Evolutionary conservation across 805 yeast species (phyloP).

Genomic region (Zygoascus bituminiphila): DNA sequence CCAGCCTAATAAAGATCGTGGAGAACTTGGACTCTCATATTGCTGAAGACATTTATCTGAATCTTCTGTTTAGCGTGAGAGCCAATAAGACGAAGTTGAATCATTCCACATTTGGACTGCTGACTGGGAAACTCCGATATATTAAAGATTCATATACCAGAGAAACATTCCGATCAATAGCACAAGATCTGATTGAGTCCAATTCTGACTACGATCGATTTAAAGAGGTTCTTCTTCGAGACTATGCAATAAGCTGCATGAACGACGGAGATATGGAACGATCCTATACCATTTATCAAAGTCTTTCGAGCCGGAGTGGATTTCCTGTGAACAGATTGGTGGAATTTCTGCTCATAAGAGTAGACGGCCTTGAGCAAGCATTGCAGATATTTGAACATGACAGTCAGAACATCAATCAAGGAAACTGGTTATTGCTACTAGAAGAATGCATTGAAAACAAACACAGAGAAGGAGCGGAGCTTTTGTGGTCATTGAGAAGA

Average conservation of each 20-base stretch:
- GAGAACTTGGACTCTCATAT: not conserved
- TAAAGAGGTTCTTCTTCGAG: not conserved
- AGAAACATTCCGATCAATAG: not conserved
- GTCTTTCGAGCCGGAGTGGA: not conserved
- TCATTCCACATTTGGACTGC: not conserved
- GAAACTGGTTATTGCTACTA: not conserved
- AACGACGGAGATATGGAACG: not conserved
- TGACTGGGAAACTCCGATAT: conserved; percentile 9
- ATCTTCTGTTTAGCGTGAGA: conserved; percentile 4
- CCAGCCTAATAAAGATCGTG: not conserved
- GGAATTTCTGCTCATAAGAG: not conserved
- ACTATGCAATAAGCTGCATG: not conserved
- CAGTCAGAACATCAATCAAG: not conserved
- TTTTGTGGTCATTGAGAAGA: not conserved
- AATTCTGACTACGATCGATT: not conserved
- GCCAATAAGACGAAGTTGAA: not conserved
- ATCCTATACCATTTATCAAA: not conserved
- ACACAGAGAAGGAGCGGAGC: not conserved
- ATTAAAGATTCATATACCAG: conserved; percentile 9
- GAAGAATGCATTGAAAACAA: not conserved
- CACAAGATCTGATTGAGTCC: not conserved
- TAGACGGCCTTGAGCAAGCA: not conserved
- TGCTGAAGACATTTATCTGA: conserved; percentile 3
- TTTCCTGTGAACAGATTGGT: not conserved
- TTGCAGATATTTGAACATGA: not conserved